Percentiles rank a stretch among this genome's conserved stretches.
These are phyloP conservation scores for Stephanodiscus triporus DNA, from an alignment of 108 stramenopile genomes.

Conservation along the genomic window DNA sequence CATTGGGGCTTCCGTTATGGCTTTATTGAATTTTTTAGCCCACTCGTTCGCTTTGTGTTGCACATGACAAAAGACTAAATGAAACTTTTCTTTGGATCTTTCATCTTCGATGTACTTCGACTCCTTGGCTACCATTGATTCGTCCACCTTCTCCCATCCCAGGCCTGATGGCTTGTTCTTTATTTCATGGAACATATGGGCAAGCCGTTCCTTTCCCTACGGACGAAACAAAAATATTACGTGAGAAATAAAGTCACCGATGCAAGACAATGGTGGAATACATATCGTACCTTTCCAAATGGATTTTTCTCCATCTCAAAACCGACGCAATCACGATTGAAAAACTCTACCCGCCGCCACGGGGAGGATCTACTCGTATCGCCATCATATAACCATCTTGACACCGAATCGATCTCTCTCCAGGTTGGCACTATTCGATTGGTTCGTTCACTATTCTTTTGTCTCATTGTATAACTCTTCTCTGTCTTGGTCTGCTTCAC, in stretches of 20 bases:
- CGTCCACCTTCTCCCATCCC: constrained; percentile 29
- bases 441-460: constrained; percentile 3
- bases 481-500: constrained; percentile 18
- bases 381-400: background rate
- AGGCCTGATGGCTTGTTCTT: background rate
- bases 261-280: constrained; percentile 29
- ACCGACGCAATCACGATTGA: background rate
- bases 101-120: constrained; percentile 30
- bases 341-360: background rate
- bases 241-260: constrained; percentile 15
- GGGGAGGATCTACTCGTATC: too few species aligned
- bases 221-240: background rate
- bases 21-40: constrained; percentile 41
- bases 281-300: constrained; percentile 21
- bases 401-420: background rate
- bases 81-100: constrained; percentile 44
- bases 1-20: constrained; percentile 18
- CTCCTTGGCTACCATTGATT: constrained; percentile 42
- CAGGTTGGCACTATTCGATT: background rate
- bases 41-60: constrained; percentile 33
- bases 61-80: constrained; percentile 43
- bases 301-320: constrained; percentile 30
- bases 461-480: constrained; percentile 21
- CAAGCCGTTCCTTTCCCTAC: constrained; percentile 49
- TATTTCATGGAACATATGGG: constrained; percentile 39